Evolutionary conservation across 2,329 filamentous ascomycete species (phyloP), one percentile per base, ranked within the genome.

Genomic region (Ophiocordyceps australis): DNA sequence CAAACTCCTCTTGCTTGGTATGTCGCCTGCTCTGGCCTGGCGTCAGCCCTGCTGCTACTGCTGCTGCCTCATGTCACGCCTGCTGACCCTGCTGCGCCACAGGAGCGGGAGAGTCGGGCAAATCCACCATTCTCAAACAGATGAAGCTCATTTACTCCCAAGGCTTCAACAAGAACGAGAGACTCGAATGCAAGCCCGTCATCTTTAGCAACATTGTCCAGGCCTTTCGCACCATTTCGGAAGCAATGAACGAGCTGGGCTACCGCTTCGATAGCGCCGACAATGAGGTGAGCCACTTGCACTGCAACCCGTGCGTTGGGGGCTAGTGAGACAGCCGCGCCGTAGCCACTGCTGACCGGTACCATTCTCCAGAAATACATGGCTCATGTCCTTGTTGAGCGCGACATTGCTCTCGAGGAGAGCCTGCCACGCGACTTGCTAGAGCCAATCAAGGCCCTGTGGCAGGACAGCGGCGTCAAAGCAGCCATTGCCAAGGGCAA

Each of bases 181-280:
- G 83, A 50, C 72, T 91, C 36, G 82, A 94, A 60, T 92, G 82
- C 66, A 83, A 89, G 40, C 79, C 83, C 11, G 85, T 94, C 42
- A 85, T 95, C 38, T 95, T 94, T 54, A 85, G 76, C 52, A 98
- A 98, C 51, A 66, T 95, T 36, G 62, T 94, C 26, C 80, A 92
- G 39, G 86, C 86, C 3, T 89, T 93, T 58, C 81, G 85, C 48
- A 72, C 85, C 38, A 77, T 94, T 36, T 67, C 81, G 42, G 81
- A 89, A 34, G 86, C 85, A 27, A 95, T 95, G 85, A 65, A 76
- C 32, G 76, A 91, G 41, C 71, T 91, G 42, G 61, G 67, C 28
- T 79, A 91, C 36, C 61, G 72, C 11, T 93, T 92, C 38, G 75
- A 81, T 41, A 66, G 75, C 36, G 65, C 74, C 18, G 70, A 74